These are phyloP conservation scores for Backusella tarrabulga DNA, from an alignment of 192 early-diverging fungal species.

Conservation along the genomic window DNA sequence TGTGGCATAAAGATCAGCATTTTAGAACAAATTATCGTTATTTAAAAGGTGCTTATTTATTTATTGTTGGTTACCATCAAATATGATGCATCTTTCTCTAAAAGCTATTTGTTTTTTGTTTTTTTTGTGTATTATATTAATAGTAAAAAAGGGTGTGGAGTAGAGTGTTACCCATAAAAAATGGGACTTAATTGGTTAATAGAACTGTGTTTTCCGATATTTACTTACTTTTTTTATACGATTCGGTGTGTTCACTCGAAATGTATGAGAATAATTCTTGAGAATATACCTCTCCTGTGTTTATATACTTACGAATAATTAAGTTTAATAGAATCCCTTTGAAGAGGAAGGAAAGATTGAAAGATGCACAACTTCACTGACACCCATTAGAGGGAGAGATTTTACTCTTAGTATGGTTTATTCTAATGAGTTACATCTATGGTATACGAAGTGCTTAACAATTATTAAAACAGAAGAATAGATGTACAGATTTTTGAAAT, in stretches of 20 bases:
- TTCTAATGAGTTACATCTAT: too few relatives aligned
- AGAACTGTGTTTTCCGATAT: neutral
- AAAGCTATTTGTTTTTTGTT: neutral
- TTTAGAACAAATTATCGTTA: neutral
- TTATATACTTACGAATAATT: neutral
- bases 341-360: neutral
- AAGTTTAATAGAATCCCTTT: neutral
- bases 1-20: neutral
- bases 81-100: neutral
- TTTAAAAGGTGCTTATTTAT: neutral
- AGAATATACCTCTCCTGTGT: neutral
- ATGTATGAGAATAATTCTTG: neutral
- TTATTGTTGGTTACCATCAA: neutral
- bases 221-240: neutral
- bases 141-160: neutral
- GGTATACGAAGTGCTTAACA: too few relatives aligned
- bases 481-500: too few relatives aligned
- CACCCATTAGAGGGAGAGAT: too few relatives aligned
- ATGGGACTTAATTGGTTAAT: neutral
- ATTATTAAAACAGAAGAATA: too few relatives aligned
- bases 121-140: neutral
- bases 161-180: neutral
- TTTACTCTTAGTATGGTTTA: too few relatives aligned
- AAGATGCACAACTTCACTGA: too few relatives aligned
- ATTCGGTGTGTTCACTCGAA: neutral